Conservation (phyloP, 192 early-diverging fungal genomes). For the Kappamyces sp. region DNA sequence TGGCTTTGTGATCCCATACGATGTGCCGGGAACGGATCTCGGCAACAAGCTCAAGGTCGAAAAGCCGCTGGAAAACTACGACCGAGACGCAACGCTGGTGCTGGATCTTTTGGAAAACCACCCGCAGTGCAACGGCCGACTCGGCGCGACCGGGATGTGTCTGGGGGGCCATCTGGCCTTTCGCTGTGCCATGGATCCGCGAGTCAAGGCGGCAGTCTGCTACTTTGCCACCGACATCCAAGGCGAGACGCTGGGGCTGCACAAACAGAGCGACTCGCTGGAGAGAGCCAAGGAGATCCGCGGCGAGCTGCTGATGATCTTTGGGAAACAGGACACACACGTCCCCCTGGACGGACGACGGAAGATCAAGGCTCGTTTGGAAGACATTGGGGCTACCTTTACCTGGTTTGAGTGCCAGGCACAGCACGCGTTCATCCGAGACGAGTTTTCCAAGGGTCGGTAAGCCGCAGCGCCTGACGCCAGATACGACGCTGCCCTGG, state of each 20-base stretch:
- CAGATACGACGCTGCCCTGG: slow-evolving; percentile 52
- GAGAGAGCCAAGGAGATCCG: slow-evolving; percentile 40
- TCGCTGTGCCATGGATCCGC: slow-evolving; percentile 52
- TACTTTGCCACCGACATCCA: slow-evolving; percentile 67
- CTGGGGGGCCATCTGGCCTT: slow-evolving; percentile 56
- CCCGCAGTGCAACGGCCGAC: slow-evolving; percentile 50
- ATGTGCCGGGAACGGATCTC: slow-evolving; percentile 49
- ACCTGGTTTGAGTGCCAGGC: slow-evolving; percentile 54
- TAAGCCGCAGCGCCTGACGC: no score
- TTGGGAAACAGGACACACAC: slow-evolving; percentile 60
- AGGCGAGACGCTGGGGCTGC: slow-evolving; percentile 40
- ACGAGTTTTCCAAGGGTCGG: slow-evolving; percentile 56
- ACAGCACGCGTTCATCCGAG: slow-evolving; percentile 64
- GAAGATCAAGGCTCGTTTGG: slow-evolving; percentile 47
- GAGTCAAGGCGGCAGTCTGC: slow-evolving; percentile 49
- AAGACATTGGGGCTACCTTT: slow-evolving; percentile 41
- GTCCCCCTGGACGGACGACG: slow-evolving; percentile 50
- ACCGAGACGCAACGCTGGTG: slow-evolving; percentile 50
- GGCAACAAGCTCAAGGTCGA: slow-evolving; percentile 53
- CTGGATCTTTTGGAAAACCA: slow-evolving; percentile 44
- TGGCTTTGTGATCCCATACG: slow-evolving; percentile 51
- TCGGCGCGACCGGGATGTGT: slow-evolving; percentile 59
- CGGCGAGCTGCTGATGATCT: slow-evolving; percentile 59
- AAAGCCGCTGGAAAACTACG: slow-evolving; percentile 48
- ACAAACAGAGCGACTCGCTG: slow-evolving; percentile 42